Evolutionary conservation across 2,329 filamentous ascomycete species (phyloP), one percentile per base, ranked within the genome.

Genomic region (Thelonectria blattea): DNA sequence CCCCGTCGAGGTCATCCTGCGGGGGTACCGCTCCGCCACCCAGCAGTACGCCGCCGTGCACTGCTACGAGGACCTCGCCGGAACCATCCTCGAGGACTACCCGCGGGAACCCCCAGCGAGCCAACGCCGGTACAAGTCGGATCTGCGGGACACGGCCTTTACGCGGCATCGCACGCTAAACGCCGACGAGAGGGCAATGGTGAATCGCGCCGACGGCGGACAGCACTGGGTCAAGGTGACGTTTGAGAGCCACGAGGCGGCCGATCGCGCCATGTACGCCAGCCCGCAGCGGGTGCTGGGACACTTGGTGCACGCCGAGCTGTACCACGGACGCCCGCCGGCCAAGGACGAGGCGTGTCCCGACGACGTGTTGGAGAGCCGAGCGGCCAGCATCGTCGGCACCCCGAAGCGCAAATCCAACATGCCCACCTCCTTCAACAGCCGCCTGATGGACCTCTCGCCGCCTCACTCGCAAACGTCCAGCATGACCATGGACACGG

Each of bases 141-240:
- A 93, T 66, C 85, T 91, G 62, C 85, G 90, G 64, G 89, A 92
- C 68, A 86, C 90, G 52, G 88, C 90, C 10, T 85, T 90, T 9
- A 88, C 89, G 49, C 86, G 88, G 59, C 83, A 85, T 52, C 80
- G 81, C 42, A 84, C 85, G 10, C 79, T 97, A 53, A 90, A 89
- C 2, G 78, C 85, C 17, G 88, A 90, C 39, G 91, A 96, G 69
- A 87, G 93, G 57, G 82, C 84, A 54, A 90, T 93, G 74, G 91
- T 94, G 71, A 92, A 93, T 76, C 86, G 84, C 62, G 93, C 92
- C 63, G 90, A 89, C 47, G 91, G 92, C 51, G 94, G 94, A 45
- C 85, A 91, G 68, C 91, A 97, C 80, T 98, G 94, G 94, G 92
- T 97, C 69, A 93, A 93, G 75, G 82, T 93, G 56, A 93, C 91